A percentile compares a stretch with the other conserved stretches of the same genome.
Evolutionary conservation across 2,329 filamentous ascomycete genomes (phyloP).

Genomic region (Aurifilum marmelostoma): DNA sequence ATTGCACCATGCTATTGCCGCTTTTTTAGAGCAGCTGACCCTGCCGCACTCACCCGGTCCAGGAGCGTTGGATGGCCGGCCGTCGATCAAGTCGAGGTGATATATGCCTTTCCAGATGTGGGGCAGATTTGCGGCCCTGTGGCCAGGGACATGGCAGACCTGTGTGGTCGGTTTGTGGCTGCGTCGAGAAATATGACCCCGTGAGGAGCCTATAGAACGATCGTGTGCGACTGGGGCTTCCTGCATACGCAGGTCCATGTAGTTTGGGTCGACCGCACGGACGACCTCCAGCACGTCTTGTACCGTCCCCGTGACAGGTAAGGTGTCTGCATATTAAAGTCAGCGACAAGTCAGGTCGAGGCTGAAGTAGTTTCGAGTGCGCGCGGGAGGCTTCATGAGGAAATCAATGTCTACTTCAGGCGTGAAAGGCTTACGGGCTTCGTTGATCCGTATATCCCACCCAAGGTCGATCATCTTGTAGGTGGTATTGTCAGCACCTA

Average conservation of each 20-base stretch:
- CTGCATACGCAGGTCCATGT: not conserved
- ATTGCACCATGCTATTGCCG: constrained; percentile 36
- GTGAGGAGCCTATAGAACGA: not conserved
- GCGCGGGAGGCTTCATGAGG: not conserved
- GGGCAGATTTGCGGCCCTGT: not conserved
- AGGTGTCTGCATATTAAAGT: not conserved
- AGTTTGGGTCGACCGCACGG: not conserved
- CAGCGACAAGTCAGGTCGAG: not conserved
- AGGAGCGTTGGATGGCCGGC: constrained; percentile 24
- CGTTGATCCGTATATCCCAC: not conserved
- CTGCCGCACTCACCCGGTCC: constrained; percentile 30
- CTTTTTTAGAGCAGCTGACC: constrained; percentile 31
- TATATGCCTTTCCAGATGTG: constrained; percentile 22
- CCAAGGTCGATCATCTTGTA: constrained; percentile 1
- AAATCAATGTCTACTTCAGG: not conserved
- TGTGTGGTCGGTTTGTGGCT: not conserved
- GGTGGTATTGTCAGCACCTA: not conserved
- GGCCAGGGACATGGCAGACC: not conserved
- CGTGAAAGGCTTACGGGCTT: not conserved
- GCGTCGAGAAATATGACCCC: not conserved
- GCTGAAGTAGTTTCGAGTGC: not conserved
- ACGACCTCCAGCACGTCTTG: not conserved
- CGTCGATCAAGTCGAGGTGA: constrained; percentile 27
- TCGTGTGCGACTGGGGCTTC: not conserved
- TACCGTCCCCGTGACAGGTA: not conserved